Evolutionary conservation across 805 yeast species (phyloP).

Genomic region (Henningerozyma blattae): DNA sequence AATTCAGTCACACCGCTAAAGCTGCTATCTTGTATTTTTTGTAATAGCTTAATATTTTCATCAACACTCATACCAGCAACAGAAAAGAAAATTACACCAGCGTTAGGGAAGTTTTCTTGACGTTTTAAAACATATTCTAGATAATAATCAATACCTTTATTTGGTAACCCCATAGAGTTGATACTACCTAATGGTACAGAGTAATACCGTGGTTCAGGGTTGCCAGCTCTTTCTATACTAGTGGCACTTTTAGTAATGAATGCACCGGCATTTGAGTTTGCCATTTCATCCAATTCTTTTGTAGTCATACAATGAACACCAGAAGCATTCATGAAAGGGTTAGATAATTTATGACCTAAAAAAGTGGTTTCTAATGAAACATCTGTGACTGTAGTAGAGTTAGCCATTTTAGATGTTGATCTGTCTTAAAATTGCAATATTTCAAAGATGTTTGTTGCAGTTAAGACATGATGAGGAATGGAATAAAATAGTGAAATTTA

Average conservation of each 20-base stretch:
- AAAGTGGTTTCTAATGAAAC: constrained; percentile 11
- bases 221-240: constrained; percentile 16
- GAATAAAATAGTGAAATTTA: too few relatives aligned
- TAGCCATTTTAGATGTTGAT: too few relatives aligned
- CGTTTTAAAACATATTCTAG: constrained; percentile 14
- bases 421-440: too few relatives aligned
- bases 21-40: constrained; percentile 16
- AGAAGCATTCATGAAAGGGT: constrained; percentile 24
- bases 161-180: constrained; percentile 24
- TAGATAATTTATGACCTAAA: constrained; percentile 11
- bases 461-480: too few relatives aligned
- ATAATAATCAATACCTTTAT: constrained; percentile 21
- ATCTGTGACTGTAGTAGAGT: too few relatives aligned
- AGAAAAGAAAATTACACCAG: constrained; percentile 15
- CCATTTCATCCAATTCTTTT: constrained; percentile 16
- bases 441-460: too few relatives aligned
- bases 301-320: constrained; percentile 24
- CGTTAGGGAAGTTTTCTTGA: constrained; percentile 9
- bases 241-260: constrained; percentile 23
- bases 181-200: constrained; percentile 23
- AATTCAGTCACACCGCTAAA: constrained; percentile 20
- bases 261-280: constrained; percentile 17
- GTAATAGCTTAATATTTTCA: constrained; percentile 15
- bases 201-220: constrained; percentile 22
- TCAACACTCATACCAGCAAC: constrained; percentile 23